Conservation (phyloP, 805 yeast species). For the Candida morakotiae region DNA sequence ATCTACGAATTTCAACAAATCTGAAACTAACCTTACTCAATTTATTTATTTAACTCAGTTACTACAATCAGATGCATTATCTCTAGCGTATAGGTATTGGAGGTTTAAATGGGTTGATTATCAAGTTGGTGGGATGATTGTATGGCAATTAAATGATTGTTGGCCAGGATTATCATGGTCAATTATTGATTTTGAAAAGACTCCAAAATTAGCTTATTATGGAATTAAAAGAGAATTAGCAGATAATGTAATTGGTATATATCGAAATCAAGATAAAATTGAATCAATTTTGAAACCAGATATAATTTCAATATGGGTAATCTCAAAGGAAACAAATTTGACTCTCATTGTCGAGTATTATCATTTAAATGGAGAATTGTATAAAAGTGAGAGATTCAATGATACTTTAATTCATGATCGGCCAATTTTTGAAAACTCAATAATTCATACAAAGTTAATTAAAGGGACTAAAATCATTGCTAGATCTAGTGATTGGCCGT, state of each 20-base stretch:
- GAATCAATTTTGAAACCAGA: not conserved
- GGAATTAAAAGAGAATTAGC: constrained; percentile 40
- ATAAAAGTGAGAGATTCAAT: not conserved
- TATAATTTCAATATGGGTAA: not conserved
- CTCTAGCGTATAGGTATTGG: constrained; percentile 43
- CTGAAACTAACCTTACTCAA: constrained; percentile 26
- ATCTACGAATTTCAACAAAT: constrained; percentile 32
- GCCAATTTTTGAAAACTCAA: not conserved
- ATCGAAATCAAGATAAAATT: not conserved
- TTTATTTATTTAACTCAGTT: constrained; percentile 50
- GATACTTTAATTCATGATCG: no score
- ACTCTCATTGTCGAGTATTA: not conserved
- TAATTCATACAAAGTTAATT: not conserved
- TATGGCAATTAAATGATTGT: constrained; percentile 53
- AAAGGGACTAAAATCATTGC: constrained; percentile 19
- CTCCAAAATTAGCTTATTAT: constrained; percentile 45
- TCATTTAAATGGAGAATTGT: not conserved
- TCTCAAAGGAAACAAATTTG: not conserved
- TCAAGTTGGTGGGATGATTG: constrained; percentile 42
- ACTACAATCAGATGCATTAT: constrained; percentile 47
- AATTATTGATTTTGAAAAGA: constrained; percentile 34
- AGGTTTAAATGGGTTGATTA: constrained; percentile 41
- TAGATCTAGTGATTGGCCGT: constrained; percentile 46
- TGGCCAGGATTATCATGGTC: constrained; percentile 53
- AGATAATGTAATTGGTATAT: constrained; percentile 1